Percentiles rank a stretch among this genome's conserved stretches.
phyloP scores from a whole-genome alignment of 106 monocot species.

The Dioscorea dumetorum region DNA sequence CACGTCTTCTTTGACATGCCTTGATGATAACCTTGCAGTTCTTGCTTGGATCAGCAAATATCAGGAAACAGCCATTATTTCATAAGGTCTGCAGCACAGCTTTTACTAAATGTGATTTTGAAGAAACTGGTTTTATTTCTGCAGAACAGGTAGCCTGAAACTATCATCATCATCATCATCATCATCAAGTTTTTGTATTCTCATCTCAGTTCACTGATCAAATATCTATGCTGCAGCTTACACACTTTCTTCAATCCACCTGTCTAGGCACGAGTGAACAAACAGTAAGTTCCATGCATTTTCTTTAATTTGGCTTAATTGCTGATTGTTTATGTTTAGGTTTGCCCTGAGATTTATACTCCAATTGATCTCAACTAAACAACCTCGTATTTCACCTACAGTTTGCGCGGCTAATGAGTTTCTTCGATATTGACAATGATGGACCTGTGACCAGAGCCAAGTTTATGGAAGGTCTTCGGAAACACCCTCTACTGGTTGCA shows the following conservation, averaged over 20 bases:
- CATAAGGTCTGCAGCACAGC: slow-evolving; percentile 44
- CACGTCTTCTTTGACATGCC: neutral
- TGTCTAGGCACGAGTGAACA: slow-evolving; percentile 12
- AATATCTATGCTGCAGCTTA: slow-evolving; percentile 23
- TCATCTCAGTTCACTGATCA: neutral
- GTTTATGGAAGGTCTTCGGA: slow-evolving; percentile 61
- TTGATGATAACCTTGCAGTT: slow-evolving; percentile 33
- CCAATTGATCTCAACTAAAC: too few relatives aligned
- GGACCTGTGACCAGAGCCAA: slow-evolving; percentile 48
- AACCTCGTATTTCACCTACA: slow-evolving; percentile 8
- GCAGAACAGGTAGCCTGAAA: slow-evolving; percentile 16
- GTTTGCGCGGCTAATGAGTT: slow-evolving; percentile 27
- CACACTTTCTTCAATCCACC: slow-evolving; percentile 21
- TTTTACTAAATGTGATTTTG: slow-evolving; percentile 23
- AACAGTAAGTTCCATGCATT: slow-evolving; percentile 24
- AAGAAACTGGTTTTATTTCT: slow-evolving; percentile 11
- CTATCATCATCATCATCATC: neutral
- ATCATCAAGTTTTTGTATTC: too few relatives aligned
- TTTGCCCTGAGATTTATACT: too few relatives aligned
- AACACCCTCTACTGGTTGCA: slow-evolving; percentile 65
- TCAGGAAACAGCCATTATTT: slow-evolving; percentile 70
- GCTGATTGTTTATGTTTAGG: too few relatives aligned
- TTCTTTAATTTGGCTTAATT: neutral
- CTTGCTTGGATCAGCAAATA: slow-evolving; percentile 64
- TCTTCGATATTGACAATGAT: slow-evolving; percentile 41